phyloP scores from a whole-genome alignment of 1,139 yeast genomes.

The Meyerozyma sp. region DNA sequence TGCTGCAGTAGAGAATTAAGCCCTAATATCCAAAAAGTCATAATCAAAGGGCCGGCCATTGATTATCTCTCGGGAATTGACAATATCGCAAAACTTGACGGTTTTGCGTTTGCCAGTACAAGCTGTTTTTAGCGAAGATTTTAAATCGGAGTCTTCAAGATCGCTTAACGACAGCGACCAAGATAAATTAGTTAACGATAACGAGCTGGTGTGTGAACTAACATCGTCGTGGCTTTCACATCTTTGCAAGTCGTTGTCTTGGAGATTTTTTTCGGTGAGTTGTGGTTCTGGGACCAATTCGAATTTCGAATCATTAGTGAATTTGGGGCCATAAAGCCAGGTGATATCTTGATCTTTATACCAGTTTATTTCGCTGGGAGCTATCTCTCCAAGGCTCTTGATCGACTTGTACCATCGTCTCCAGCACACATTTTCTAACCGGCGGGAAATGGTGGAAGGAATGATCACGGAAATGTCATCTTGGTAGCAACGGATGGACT shows the following conservation, averaged over 20 bases:
- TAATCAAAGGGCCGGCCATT: constrained; percentile 41
- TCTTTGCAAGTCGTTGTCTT: constrained; percentile 2
- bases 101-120: background rate
- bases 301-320: constrained; percentile 5
- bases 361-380: constrained; percentile 40
- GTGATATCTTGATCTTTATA: constrained; percentile 39
- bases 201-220: constrained; percentile 4
- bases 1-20: background rate
- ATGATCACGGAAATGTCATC: constrained; percentile 21
- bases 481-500: constrained; percentile 9
- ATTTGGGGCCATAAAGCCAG: constrained; percentile 44
- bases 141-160: constrained; percentile 5
- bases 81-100: constrained; percentile 37
- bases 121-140: constrained; percentile 9
- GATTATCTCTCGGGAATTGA: constrained; percentile 38
- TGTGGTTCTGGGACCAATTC: constrained; percentile 1
- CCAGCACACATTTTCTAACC: constrained; percentile 39
- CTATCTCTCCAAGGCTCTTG: constrained; percentile 20
- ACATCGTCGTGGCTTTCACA: constrained; percentile 6
- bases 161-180: constrained; percentile 4
- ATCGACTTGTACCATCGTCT: constrained; percentile 35
- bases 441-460: constrained; percentile 21
- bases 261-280: constrained; percentile 7
- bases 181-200: constrained; percentile 7
- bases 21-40: constrained; percentile 28